A percentile compares a stretch with the other conserved stretches of the same genome.
Evolutionary conservation across 163 green algal genomes (phyloP).

Genomic region (Chloromonas sp.): DNA sequence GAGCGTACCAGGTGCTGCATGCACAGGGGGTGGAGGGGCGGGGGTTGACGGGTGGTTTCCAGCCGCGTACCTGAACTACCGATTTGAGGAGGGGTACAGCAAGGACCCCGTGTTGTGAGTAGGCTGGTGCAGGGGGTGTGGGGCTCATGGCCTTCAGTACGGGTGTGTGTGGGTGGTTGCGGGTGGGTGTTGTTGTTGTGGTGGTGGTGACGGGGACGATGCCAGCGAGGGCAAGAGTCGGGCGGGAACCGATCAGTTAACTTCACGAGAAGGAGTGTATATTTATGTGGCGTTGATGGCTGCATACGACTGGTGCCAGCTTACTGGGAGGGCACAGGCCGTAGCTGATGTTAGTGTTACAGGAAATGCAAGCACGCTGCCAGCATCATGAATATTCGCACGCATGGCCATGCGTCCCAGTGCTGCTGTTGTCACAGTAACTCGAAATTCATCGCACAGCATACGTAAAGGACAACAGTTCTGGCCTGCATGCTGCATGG

Average conservation of each 20-base stretch:
- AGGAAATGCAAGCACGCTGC: too few species aligned
- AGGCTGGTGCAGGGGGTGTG: background rate
- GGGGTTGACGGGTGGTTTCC: too few species aligned
- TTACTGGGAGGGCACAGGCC: background rate
- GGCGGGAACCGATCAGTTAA: background rate
- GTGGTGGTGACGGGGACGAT: background rate
- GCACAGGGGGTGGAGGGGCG: too few species aligned
- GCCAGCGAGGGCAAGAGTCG: background rate
- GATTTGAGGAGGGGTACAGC: slow-evolving; percentile 9
- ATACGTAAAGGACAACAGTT: too few species aligned
- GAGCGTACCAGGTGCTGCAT: too few species aligned
- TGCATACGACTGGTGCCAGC: background rate
- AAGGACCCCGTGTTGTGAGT: slow-evolving; percentile 12
- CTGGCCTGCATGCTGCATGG: too few species aligned
- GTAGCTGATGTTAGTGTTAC: too few species aligned
- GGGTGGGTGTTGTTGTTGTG: background rate
- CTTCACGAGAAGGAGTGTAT: background rate
- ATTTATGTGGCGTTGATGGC: background rate
- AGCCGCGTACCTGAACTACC: slow-evolving; percentile 9
- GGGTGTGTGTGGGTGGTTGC: too few species aligned
- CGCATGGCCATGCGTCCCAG: too few species aligned
- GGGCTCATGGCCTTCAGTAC: background rate
- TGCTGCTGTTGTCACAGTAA: too few species aligned
- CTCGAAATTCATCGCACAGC: too few species aligned
- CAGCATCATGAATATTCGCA: too few species aligned